A percentile compares a stretch with the other conserved stretches of the same genome.
Conservation (phyloP, 1,284 basidiomycete species). For the Ganoderma sp. region DNA sequence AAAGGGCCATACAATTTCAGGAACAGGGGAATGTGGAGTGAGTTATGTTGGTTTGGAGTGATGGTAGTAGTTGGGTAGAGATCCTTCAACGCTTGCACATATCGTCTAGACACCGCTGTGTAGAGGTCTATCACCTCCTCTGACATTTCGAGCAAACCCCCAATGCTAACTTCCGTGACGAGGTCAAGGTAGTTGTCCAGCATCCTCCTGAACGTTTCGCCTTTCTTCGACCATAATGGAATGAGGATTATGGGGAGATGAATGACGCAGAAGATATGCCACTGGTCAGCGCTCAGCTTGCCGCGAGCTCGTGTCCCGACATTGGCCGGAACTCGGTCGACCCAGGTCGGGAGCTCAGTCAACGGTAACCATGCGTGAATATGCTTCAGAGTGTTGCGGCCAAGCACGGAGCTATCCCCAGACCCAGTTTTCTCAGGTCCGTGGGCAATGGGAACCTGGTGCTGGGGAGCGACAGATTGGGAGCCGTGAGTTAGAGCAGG, state of each 20-base stretch:
- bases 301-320: slow-evolving; percentile 37
- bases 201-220: slow-evolving; percentile 24
- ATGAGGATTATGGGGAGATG: slow-evolving; percentile 42
- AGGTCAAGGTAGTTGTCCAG: slow-evolving; percentile 44
- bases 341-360: slow-evolving; percentile 39
- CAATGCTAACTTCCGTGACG: slow-evolving; percentile 39
- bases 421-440: too few species aligned
- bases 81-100: too few species aligned
- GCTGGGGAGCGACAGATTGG: too few species aligned
- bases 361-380: slow-evolving; percentile 31
- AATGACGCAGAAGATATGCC: slow-evolving; percentile 39
- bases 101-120: slow-evolving; percentile 20
- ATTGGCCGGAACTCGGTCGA: slow-evolving; percentile 36
- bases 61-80: too few species aligned
- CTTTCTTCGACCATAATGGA: slow-evolving; percentile 37
- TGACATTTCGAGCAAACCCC: slow-evolving; percentile 37
- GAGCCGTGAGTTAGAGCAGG: too few species aligned
- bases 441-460: too few species aligned
- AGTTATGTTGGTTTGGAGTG: too few species aligned
- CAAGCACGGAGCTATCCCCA: slow-evolving; percentile 2
- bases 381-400: background rate
- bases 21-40: too few species aligned
- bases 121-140: slow-evolving; percentile 33
- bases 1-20: too few species aligned
- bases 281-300: slow-evolving; percentile 43